phyloP scores from a whole-genome alignment of 257 asterid genomes.

The Primulina eburnea region DNA sequence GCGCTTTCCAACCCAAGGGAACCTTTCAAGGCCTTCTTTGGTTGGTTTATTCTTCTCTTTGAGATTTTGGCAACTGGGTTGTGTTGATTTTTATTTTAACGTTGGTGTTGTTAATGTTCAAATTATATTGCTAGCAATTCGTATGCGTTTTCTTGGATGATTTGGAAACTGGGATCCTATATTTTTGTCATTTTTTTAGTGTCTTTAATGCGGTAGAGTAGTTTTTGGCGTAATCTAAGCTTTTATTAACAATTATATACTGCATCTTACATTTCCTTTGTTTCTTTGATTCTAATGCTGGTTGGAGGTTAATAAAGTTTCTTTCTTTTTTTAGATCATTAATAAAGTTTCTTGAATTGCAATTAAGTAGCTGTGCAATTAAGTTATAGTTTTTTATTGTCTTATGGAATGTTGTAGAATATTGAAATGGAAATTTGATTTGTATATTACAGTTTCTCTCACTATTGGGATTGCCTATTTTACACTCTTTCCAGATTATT shows the following conservation, averaged over 20 bases:
- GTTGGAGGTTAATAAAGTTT: conserved; percentile 11
- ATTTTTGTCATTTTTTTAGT: neutral
- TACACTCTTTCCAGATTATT: neutral
- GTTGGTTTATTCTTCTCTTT: conserved; percentile 30
- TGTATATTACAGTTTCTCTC: conserved; percentile 16
- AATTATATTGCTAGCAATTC: neutral
- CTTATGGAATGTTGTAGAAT: neutral
- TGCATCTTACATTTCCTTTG: neutral
- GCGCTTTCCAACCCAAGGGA: conserved; percentile 34
- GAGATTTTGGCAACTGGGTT: conserved; percentile 28
- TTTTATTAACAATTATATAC: conserved; percentile 1
- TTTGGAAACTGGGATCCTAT: neutral
- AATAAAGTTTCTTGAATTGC: conserved; percentile 5
- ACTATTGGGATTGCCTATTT: conserved; percentile 11
- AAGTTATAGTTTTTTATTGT: neutral
- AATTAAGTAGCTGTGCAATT: neutral
- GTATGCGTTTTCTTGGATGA: conserved; percentile 11
- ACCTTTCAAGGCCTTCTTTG: conserved; percentile 37
- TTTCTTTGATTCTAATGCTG: neutral
- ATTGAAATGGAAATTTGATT: conserved; percentile 3
- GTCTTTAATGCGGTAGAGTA: neutral
- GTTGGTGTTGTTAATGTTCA: neutral
- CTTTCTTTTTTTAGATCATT: neutral
- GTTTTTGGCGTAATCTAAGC: neutral
- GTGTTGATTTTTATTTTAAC: conserved; percentile 18